Percentiles rank a stretch among this genome's conserved stretches.
These are phyloP conservation scores for Cystobasidium slooffiae DNA, from an alignment of 1,284 basidiomycete species.

Conservation along the genomic window DNA sequence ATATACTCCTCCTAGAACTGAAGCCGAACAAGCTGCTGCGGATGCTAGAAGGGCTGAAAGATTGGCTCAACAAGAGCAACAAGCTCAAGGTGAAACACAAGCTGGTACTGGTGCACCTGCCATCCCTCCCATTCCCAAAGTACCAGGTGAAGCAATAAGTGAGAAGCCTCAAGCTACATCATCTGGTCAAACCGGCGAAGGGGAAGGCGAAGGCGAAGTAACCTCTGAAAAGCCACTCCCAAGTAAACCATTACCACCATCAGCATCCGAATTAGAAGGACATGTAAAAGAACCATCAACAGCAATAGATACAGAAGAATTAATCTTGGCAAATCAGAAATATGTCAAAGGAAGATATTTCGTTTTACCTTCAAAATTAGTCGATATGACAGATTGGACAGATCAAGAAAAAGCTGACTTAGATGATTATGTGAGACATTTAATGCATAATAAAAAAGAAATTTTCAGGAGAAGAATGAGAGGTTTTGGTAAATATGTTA, in stretches of 20 bases:
- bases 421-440: constrained; percentile 47
- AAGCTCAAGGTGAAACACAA: not conserved
- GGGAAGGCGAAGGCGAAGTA: constrained; percentile 13
- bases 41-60: constrained; percentile 8
- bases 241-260: constrained; percentile 27
- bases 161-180: constrained; percentile 9
- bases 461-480: constrained; percentile 21
- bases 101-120: not conserved
- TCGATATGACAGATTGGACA: constrained; percentile 45
- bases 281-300: not conserved
- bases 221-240: constrained; percentile 4
- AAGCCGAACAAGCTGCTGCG: constrained; percentile 16
- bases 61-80: constrained; percentile 7
- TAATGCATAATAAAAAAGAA: constrained; percentile 44
- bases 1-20: constrained; percentile 1
- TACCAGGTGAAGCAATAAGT: not conserved
- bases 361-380: constrained; percentile 38
- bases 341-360: constrained; percentile 41
- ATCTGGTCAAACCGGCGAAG: not conserved
- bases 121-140: constrained; percentile 2
- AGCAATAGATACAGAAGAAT: constrained; percentile 34
- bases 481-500: constrained; percentile 45
- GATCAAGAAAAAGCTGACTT: constrained; percentile 46
- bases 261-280: not conserved
- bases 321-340: constrained; percentile 6